Evolutionary conservation across 116 monocot species (phyloP), one percentile per base, ranked within the genome.

Genomic region (Posidonia oceanica): DNA sequence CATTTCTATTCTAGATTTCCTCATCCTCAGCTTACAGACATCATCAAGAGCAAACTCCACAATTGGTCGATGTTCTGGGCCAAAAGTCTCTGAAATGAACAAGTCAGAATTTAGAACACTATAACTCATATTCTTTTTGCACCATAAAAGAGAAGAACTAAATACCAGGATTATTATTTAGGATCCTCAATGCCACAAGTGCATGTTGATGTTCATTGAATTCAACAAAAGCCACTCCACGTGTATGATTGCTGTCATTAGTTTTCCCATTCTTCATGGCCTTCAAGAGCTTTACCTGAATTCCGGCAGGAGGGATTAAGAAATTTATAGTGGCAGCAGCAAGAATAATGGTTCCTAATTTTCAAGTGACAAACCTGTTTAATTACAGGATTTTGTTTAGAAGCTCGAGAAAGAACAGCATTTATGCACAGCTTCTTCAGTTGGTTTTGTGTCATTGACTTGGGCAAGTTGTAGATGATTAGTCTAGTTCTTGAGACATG

Each of bases 101-200:
- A 70, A 55, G 56, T 57, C 18, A 36, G 7, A 29, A 68, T 54
- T 20, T 53, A 13, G 13, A 55, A 17, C 10, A 39, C n/a, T 20
- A 2, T 39, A 39, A 38, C n/a, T 70, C 18, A 15, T 12, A 58
- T 36, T 21, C 4, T 3, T 70, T 39, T 17, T 5, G 3, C 17
- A 58, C 20, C 16, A 39, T 38, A 7, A 54, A 51, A 52, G 5
- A 53, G 3, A n/a, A 53, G 3, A n/a, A 39, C 22, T 44, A 36
- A 22, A 63, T 92, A 97, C 97, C 89, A 75, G 97, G 97, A 79
- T 97, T 97, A 57, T 97, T 97, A 54, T 97, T 97, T 70, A 97
- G 81, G 75, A 97, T 92, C 63, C 97, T 80, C 66, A 97, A 75
- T 29, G 93, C 92, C 52, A 97, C 97, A 80, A 97, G 83, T 57